A percentile compares a stretch with the other conserved stretches of the same genome.
These are phyloP conservation scores for Cercospora berteroae DNA, from an alignment of 2,329 filamentous ascomycete genomes.

Conservation along the genomic window DNA sequence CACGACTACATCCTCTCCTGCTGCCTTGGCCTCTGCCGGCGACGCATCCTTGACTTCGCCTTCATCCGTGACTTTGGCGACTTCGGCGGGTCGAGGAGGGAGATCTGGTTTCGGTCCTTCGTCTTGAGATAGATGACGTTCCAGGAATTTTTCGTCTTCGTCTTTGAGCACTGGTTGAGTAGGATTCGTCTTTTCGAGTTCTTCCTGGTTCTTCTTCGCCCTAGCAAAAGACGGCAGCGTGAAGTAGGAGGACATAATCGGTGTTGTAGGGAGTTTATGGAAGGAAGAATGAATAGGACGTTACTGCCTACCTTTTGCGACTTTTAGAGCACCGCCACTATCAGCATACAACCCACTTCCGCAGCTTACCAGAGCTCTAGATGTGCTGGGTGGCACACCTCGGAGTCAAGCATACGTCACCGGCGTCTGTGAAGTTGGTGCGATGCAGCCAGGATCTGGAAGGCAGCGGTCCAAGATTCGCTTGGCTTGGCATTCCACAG, in stretches of 20 bases:
- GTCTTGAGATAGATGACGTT: constrained; percentile 33
- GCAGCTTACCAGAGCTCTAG: constrained; percentile 13
- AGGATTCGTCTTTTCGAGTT: constrained; percentile 38
- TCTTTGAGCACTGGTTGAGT: constrained; percentile 54
- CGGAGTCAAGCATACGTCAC: constrained; percentile 17
- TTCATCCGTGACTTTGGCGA: constrained; percentile 28
- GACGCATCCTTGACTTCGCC: constrained; percentile 28
- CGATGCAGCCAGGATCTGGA: constrained; percentile 13
- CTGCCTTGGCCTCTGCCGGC: constrained; percentile 27
- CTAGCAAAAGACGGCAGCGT: constrained; percentile 37
- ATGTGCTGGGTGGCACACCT: constrained; percentile 8
- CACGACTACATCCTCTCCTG: constrained; percentile 32
- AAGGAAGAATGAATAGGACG: constrained; percentile 12
- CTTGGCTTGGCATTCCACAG: constrained; percentile 7
- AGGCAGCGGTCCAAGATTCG: background rate
- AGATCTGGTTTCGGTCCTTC: constrained; percentile 24
- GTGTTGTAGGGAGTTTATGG: background rate
- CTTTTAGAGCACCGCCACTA: constrained; percentile 19
- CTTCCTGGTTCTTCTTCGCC: constrained; percentile 39
- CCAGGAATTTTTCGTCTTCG: constrained; percentile 60
- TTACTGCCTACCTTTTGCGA: constrained; percentile 15
- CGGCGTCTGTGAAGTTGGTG: constrained; percentile 17
- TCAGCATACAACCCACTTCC: constrained; percentile 5
- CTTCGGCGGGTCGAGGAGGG: constrained; percentile 17
- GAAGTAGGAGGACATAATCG: constrained; percentile 32